Conservation (phyloP, 1,284 basidiomycete species). For the Calocybe gambosa region DNA sequence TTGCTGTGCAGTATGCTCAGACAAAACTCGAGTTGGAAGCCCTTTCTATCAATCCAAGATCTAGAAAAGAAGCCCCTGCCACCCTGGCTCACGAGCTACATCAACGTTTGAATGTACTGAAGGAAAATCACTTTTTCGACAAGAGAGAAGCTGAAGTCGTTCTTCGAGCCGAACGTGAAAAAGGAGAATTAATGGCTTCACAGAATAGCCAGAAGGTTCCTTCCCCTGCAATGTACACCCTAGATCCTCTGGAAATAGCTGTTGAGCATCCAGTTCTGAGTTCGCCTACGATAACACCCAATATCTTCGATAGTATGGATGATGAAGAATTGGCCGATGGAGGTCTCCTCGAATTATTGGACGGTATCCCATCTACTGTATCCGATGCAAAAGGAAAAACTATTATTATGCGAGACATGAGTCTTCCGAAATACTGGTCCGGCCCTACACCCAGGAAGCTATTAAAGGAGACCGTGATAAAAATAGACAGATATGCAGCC, state of each 20-base stretch:
- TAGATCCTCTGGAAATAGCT: conserved; percentile 13
- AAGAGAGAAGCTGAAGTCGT: conserved; percentile 59
- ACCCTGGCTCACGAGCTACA: conserved; percentile 35
- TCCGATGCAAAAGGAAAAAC: conserved; percentile 48
- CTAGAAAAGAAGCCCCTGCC: conserved; percentile 10
- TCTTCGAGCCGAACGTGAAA: conserved; percentile 53
- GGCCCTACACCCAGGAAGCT: conserved; percentile 69
- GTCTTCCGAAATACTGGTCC: conserved; percentile 76
- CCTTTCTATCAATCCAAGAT: conserved; percentile 23
- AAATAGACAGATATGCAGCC: conserved; percentile 69
- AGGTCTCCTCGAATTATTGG: conserved; percentile 76
- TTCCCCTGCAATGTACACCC: not conserved
- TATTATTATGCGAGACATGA: conserved; percentile 69
- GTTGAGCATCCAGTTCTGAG: conserved; percentile 19
- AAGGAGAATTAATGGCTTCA: conserved; percentile 44
- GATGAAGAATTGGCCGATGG: conserved; percentile 47
- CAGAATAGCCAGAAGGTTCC: conserved; percentile 30
- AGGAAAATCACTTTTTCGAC: conserved; percentile 73
- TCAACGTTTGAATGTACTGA: conserved; percentile 47
- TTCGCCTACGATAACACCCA: conserved; percentile 17
- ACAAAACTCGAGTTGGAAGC: conserved; percentile 47
- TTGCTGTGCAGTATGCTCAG: conserved; percentile 56
- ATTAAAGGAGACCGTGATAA: conserved; percentile 60
- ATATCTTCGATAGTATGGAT: conserved; percentile 52
- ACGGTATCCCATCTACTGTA: conserved; percentile 54